Evolutionary conservation across 495 filamentous ascomycete genomes (phyloP), one percentile per base, ranked within the genome.

Genomic region (Margaritispora aquatica): DNA sequence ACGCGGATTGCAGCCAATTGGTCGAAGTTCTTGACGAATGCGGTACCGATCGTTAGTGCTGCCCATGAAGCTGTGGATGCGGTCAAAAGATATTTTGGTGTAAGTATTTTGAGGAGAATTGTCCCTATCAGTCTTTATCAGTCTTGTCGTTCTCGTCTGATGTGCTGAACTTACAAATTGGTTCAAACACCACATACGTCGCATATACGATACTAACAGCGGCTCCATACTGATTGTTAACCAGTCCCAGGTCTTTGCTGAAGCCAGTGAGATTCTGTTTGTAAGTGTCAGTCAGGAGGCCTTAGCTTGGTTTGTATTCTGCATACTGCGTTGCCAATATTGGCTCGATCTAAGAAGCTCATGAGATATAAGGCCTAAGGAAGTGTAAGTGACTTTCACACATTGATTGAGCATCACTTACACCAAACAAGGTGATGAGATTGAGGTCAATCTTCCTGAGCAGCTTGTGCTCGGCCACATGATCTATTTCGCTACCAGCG

Each of bases 41-140:
- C 47, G 47, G 47, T 24, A 4, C 85, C 75, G 26, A 81, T 88
- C 10, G 88, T 86, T 59, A 89, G 80, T 57, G 88, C 78, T 20
- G 87, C 88, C 88, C 88, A 91, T 9, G 81, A 71, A 11, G 78
- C 69, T 29, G 78, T 76, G 58, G 91, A 84, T 27, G 81, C 76
- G 3, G 86, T 77, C 57, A 93, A 82, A 7, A 64, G 26, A 31
- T 51, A 34, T 66, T 76, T 67, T 8, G 76, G 73, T 0, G 77
- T 77, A 17, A 75, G 60, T 41, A 74, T 77, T 67, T 80, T 80
- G 36, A 63, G 47, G 62, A 80, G 70, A 13, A 76, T 52, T 15
- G 77, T 70, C 0, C 74, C 77, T 44, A n/a, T n/a, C n/a, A n/a
- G 38, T 34, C 29, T 34, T 17, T 15, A 44, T 44, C 38, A 44